Evolutionary conservation across 192 early-diverging fungal species (phyloP), one percentile per base, ranked within the genome.

Genomic region (Coemansia sp.): DNA sequence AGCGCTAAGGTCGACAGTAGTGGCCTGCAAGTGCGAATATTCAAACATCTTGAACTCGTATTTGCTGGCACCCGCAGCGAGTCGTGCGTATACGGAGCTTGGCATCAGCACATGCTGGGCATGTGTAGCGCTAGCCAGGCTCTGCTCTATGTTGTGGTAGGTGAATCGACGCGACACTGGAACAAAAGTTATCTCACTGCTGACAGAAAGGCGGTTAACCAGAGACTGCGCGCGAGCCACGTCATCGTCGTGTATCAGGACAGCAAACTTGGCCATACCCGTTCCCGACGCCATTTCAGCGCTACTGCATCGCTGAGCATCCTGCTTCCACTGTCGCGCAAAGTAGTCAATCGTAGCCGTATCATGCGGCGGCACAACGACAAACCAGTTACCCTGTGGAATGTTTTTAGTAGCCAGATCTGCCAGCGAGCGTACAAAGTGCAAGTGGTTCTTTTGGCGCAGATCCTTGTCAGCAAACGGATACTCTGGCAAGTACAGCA

Each of bases 401-500:
- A 79, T 62, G 53, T 50, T 70, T 40, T 62, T 57, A 1, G 66
- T 64, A 20, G 77, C 76, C 20, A 84, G 72, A 24, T 84, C 77
- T 2, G 74, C 24, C 16, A 84, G 71, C 39, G 73, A 73, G 9
- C 60, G 63, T 13, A 74, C 76, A 74, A 79, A 84, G 44, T 84
- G 81, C 69, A 84, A 33, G 43, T 84, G 81, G 2, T 78, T 78
- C 64, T 75, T 78, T 38, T 79, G 79, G 12, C 83, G 72, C 75
- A 85, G 65, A 18, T 85, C 83, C 68, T 81, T 80, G 70, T 85
- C 83, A 2, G 63, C 67, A 70, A 85, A 85, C 33, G 83, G 83
- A 41, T 85, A 85, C 60, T 90, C 84, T 15, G 91, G 89, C 49
- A 90, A 62, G 60, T 92, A 93, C 0, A 93, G 75, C 68, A 87